Base-by-base conservation (phyloP, 306 rosid genomes). In the Begonia fuchsioides region DNA sequence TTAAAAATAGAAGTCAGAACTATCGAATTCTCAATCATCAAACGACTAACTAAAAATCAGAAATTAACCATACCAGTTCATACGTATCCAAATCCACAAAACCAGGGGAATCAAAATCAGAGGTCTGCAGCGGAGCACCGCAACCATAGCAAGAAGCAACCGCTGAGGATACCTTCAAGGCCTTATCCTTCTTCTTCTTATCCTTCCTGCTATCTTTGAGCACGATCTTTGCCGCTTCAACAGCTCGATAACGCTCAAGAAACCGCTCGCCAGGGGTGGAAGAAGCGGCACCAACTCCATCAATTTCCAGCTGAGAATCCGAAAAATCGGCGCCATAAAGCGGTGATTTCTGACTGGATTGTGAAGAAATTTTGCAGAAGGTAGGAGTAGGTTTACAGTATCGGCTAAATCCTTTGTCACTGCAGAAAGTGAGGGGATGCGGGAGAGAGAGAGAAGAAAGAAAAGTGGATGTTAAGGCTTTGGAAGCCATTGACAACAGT, bases 51-150 rank as follows among this genome's bases (percentile, higher is more conserved):
- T 26, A 26, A 0, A 26, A 26, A 26, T 26, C 35, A 26, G 35
- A 26, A 26, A 26, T 26, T 26, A 13, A 51, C 16, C 8, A 41
- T 79, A 82, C 94, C 83, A 83, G 60, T 51, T 72, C 74, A 54
- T 74, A 84, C n/a, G 87, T 78, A 51, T 81, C 79, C 0, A 47
- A 53, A 56, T 84, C 82, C 1, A 78, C 93, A 43, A 63, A 84
- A 12, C 97, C 95, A 66, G 93, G 97, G 13, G 86, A 72, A 18
- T 81, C 93, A 3, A 17, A 38, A 4, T 88, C 84, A 18, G 62
- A 59, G 38, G 80, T 88, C 57, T 88, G 97, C 52, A 88, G 68
- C 38, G 90, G 90, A 68, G 95, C 95, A 11, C 97, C 97, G 8
- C 90, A 88, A 13, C 97, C 95, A 50, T 88, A 81, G 55, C 97